Percentiles rank a stretch among this genome's conserved stretches.
phyloP scores from a whole-genome alignment of 352 stramenopile species.

The Phytophthora pistaciae region DNA sequence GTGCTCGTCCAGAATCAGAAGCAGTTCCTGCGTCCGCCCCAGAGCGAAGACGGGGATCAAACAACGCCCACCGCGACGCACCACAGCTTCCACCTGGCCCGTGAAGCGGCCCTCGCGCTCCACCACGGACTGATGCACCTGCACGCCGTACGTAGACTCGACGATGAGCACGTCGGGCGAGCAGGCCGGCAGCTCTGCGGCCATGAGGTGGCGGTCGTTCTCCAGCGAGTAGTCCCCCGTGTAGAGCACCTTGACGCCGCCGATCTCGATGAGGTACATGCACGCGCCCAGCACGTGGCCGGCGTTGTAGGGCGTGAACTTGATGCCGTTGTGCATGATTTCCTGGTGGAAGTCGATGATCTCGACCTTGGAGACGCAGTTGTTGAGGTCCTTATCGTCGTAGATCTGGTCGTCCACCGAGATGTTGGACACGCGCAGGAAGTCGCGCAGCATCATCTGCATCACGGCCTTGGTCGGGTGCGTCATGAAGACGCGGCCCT shows the following conservation, averaged over 20 bases:
- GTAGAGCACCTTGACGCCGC: conserved; percentile 97
- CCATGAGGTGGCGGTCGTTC: conserved; percentile 99
- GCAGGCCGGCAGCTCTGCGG: conserved; percentile 80
- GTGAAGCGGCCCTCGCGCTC: conserved; percentile 98
- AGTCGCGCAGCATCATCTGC: conserved; percentile 98
- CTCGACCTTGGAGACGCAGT: conserved; percentile 98
- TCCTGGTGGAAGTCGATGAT: conserved; percentile 99
- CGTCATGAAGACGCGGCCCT: conserved; percentile 99
- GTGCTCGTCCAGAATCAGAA: conserved; percentile 99
- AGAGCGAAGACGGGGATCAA: conserved; percentile 99
- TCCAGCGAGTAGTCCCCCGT: conserved; percentile 98
- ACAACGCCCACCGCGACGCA: conserved; percentile 96
- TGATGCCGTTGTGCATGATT: conserved; percentile 97
- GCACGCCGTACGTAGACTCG: conserved; percentile 98
- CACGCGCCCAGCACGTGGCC: conserved; percentile 99
- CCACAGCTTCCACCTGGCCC: conserved; percentile 95
- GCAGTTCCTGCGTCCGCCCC: conserved; percentile 97
- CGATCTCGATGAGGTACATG: conserved; percentile 99
- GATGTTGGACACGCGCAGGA: conserved; percentile 95
- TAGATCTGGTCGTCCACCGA: conserved; percentile 95
- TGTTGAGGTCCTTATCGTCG: conserved; percentile 96
- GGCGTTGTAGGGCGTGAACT: conserved; percentile 99
- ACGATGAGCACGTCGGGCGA: conserved; percentile 99
- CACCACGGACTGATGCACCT: conserved; percentile 96
- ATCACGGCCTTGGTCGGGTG: conserved; percentile 99